These are phyloP conservation scores for Suillus luteus DNA, from an alignment of 768 basidiomycete species.

Conservation along the genomic window DNA sequence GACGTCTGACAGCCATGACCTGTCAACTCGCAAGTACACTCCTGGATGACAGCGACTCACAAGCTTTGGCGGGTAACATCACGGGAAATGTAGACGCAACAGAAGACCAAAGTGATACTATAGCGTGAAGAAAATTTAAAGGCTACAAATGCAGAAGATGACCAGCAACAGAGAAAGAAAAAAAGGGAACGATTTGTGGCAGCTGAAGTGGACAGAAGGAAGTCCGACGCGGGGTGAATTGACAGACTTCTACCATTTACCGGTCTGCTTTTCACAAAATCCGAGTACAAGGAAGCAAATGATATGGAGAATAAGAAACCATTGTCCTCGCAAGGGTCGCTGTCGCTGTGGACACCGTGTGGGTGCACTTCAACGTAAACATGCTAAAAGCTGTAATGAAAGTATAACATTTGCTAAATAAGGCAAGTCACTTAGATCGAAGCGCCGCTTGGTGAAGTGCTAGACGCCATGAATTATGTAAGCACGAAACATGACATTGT, in stretches of 20 bases:
- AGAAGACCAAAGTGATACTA: slow-evolving; percentile 11
- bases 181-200: slow-evolving; percentile 1
- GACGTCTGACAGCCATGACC: slow-evolving; percentile 33
- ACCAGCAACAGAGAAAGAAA: slow-evolving; percentile 28
- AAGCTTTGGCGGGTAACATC: slow-evolving; percentile 31
- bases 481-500: too few relatives aligned
- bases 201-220: slow-evolving; percentile 8
- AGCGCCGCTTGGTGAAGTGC: too few relatives aligned
- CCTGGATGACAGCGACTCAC: slow-evolving; percentile 19
- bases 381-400: too few relatives aligned
- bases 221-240: not conserved
- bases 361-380: not conserved
- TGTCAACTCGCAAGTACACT: slow-evolving; percentile 1
- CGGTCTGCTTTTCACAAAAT: not conserved
- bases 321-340: slow-evolving; percentile 26
- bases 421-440: too few relatives aligned
- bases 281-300: not conserved
- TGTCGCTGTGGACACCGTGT: slow-evolving; percentile 11
- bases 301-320: slow-evolving; percentile 25
- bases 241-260: not conserved
- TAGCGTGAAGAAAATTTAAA: slow-evolving; percentile 16
- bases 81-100: slow-evolving; percentile 12
- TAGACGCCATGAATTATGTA: too few relatives aligned
- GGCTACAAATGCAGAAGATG: slow-evolving; percentile 9
- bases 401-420: too few relatives aligned